Evolutionary conservation across 2,329 filamentous ascomycete species (phyloP).

Genomic region (Penicillium paneum): DNA sequence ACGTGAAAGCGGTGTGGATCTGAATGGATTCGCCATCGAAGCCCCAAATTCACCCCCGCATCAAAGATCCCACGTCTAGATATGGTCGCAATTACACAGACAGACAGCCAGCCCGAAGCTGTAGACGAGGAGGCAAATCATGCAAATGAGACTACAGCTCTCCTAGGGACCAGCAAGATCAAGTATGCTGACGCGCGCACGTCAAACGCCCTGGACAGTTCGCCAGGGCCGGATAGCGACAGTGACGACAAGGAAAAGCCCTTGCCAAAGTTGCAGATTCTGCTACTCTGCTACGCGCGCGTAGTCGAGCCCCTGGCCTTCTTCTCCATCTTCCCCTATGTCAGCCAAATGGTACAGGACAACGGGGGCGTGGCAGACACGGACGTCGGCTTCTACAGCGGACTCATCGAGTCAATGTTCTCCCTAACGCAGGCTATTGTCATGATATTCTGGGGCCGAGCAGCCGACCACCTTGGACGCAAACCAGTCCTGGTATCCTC

Average conservation of each 20-base stretch:
- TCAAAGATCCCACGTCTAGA: not conserved
- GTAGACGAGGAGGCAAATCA: not conserved
- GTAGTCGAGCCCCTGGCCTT: conserved; percentile 76
- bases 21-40: not conserved
- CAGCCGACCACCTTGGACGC: conserved; percentile 65
- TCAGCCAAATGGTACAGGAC: conserved; percentile 71
- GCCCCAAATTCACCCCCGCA: not conserved
- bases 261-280: conserved; percentile 63
- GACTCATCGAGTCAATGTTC: conserved; percentile 69
- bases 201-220: not conserved
- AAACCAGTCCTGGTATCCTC: conserved; percentile 70
- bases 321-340: conserved; percentile 77
- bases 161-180: conserved; percentile 6
- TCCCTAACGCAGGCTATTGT: conserved; percentile 72
- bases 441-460: conserved; percentile 71
- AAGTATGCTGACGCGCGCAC: not conserved
- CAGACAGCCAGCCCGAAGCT: not conserved
- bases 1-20: not conserved
- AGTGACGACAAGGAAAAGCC: conserved; percentile 45
- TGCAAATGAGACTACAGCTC: conserved; percentile 18
- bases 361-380: conserved; percentile 59
- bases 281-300: conserved; percentile 69
- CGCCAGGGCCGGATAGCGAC: not conserved
- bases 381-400: conserved; percentile 78
- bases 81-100: not conserved